Base-by-base conservation (phyloP, 2,329 filamentous ascomycete species). In the Mollisia scopiformis region DNA sequence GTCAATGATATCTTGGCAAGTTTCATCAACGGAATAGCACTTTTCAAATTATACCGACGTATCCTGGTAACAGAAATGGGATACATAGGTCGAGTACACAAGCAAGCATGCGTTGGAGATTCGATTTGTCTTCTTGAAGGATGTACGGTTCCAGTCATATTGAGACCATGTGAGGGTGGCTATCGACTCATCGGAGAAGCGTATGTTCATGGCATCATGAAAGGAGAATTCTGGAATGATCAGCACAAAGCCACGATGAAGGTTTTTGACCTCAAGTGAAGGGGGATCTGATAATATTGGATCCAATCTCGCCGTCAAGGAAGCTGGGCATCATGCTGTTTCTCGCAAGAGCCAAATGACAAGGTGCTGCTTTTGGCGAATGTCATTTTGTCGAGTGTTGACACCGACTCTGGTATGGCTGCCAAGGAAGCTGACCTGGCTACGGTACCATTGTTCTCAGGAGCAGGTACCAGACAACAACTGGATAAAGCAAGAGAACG, bases 271-370 rank as follows among this genome's bases (percentile, higher is more conserved):
- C 16, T 41, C 11, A 41, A 41, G 10, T 41, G 37, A 41, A n/a
- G 10, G 30, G n/a, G n/a, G n/a, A n/a, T n/a, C n/a, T n/a, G 62
- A 14, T 16, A 55, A 61, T 21, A 61, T 37, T 21, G 55, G 62
- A 6, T 55, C 53, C 10, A 58, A 58, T 6, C 47, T 64, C 8
- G 43, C 53, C 11, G 55, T 61, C 46, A 64, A 64, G 47, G 55
- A 64, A 57, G 52, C 33, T 5, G 35, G 55, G 6, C 41, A 52
- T 14, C 61, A 64, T 16, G 62, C 55, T 21, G 58, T 52, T 4
- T 56, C 58, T 13, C 51, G 59, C 35, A n/a, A n/a, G n/a, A n/a
- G n/a, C n/a, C n/a, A n/a, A n/a, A n/a, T n/a, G n/a, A n/a, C n/a
- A n/a, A n/a, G n/a, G n/a, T n/a, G n/a, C n/a, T n/a, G n/a, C n/a